phyloP scores from a whole-genome alignment of 352 stramenopile species.

The Pelagophyceae sp. region DNA sequence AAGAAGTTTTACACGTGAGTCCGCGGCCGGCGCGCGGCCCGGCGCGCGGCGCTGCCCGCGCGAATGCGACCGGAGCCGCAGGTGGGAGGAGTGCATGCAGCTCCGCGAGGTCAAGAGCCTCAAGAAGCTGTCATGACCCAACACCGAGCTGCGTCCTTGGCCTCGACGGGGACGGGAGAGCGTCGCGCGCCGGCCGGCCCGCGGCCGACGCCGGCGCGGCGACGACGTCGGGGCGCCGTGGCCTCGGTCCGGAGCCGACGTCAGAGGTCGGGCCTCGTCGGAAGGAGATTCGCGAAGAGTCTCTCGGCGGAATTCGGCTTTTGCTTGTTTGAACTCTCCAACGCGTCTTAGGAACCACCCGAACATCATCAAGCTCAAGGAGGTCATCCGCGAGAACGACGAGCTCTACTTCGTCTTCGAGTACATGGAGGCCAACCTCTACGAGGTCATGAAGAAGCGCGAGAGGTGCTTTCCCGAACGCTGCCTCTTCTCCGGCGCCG shows the following conservation, averaged over 20 bases:
- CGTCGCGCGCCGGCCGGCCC: too few relatives aligned
- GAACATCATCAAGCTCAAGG: conserved; percentile 96
- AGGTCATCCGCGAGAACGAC: conserved; percentile 94
- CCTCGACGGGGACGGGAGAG: neutral
- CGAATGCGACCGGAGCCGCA: too few relatives aligned
- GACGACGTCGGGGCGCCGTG: too few relatives aligned
- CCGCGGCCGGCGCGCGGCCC: neutral
- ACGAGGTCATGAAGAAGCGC: conserved; percentile 89
- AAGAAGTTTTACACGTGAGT: conserved; percentile 81
- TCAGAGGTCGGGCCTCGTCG: too few relatives aligned
- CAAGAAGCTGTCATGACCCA: conserved; percentile 27
- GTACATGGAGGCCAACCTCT: conserved; percentile 95
- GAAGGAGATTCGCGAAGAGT: neutral
- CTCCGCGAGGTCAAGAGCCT: conserved; percentile 85
- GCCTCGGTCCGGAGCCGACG: too few relatives aligned
- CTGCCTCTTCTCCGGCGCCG: too few relatives aligned
- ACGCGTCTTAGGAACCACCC: conserved; percentile 61
- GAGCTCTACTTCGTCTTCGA: conserved; percentile 98
- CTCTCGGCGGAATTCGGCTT: neutral
- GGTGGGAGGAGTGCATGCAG: conserved; percentile 87
- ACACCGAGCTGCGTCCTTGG: neutral
- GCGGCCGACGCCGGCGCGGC: too few relatives aligned
- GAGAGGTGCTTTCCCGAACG: too few relatives aligned
- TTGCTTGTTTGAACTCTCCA: neutral
- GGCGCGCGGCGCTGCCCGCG: neutral